Percentiles rank a stretch among this genome's conserved stretches.
Evolutionary conservation across 2,329 filamentous ascomycete species (phyloP).

Genomic region (Colletotrichum chrysophilum): DNA sequence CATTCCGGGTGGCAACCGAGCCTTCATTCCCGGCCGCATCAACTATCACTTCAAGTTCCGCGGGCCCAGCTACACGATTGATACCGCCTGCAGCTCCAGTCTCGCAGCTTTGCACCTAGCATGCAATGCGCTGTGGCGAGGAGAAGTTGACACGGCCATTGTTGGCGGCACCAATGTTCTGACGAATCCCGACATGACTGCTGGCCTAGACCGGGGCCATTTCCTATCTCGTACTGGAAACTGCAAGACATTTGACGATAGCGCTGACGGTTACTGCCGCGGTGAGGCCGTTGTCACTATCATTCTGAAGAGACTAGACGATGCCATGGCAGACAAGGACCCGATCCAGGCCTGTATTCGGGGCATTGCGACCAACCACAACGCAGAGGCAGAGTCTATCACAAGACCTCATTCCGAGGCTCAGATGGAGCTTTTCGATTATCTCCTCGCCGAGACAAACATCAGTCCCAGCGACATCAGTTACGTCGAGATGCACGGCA

Average conservation of each 20-base stretch:
- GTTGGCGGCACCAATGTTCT: slow-evolving; percentile 79
- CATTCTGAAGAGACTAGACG: slow-evolving; percentile 43
- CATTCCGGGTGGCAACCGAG: slow-evolving; percentile 56
- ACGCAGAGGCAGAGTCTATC: slow-evolving; percentile 47
- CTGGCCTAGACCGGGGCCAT: slow-evolving; percentile 75
- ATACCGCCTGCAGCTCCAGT: slow-evolving; percentile 81
- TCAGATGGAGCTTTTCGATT: slow-evolving; percentile 42
- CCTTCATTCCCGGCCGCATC: slow-evolving; percentile 64
- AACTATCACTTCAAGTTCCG: slow-evolving; percentile 82
- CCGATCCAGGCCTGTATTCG: slow-evolving; percentile 40
- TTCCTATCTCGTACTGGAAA: slow-evolving; percentile 79
- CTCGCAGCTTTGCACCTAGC: slow-evolving; percentile 73
- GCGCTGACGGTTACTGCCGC: slow-evolving; percentile 51
- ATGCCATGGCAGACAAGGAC: slow-evolving; percentile 44
- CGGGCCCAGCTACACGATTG: slow-evolving; percentile 74
- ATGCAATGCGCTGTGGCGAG: slow-evolving; percentile 49
- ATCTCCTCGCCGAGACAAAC: slow-evolving; percentile 30
- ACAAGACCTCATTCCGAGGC: slow-evolving; percentile 30
- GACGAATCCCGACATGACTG: slow-evolving; percentile 81
- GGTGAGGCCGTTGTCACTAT: slow-evolving; percentile 49
- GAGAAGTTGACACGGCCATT: slow-evolving; percentile 77
- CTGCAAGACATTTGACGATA: slow-evolving; percentile 81
- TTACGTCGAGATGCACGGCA: slow-evolving; percentile 52
- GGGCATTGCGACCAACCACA: slow-evolving; percentile 39
- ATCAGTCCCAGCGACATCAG: slow-evolving; percentile 31